Percentiles rank a stretch among this genome's conserved stretches.
Evolutionary conservation across 2,329 filamentous ascomycete species (phyloP).

Genomic region (Botrytis pseudocinerea): DNA sequence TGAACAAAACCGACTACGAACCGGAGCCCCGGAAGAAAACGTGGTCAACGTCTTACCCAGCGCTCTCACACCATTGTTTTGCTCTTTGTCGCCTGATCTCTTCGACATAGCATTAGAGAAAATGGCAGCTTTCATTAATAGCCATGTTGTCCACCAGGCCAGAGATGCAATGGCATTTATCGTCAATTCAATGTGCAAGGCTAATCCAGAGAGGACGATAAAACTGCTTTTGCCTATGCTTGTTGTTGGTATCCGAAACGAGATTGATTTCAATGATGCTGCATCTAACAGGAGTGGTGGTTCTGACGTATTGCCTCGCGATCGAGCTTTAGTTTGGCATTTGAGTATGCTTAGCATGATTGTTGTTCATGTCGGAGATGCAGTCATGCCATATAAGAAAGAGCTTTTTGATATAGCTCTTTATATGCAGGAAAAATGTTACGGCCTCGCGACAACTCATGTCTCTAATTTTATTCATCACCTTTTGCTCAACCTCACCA

Average conservation of each 20-base stretch:
- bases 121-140: constrained; percentile 85
- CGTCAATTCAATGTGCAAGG: constrained; percentile 92
- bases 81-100: constrained; percentile 86
- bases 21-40: constrained; percentile 91
- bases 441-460: constrained; percentile 90
- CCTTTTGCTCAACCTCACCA: constrained; percentile 87
- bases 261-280: constrained; percentile 95
- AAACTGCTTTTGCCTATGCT: constrained; percentile 89
- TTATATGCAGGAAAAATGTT: constrained; percentile 96
- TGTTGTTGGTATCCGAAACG: constrained; percentile 86
- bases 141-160: constrained; percentile 95
- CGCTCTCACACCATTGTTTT: constrained; percentile 85
- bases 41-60: constrained; percentile 94
- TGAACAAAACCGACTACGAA: constrained; percentile 82
- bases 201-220: constrained; percentile 89
- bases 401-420: constrained; percentile 88
- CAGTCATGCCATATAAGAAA: constrained; percentile 84
- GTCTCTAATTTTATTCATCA: constrained; percentile 98
- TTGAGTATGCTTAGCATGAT: constrained; percentile 97
- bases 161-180: constrained; percentile 99
- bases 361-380: constrained; percentile 89
- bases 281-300: constrained; percentile 93
- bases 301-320: constrained; percentile 87
- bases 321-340: constrained; percentile 93
- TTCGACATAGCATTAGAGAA: constrained; percentile 93